Percentiles rank a stretch among this genome's conserved stretches.
phyloP scores from a whole-genome alignment of 2,329 filamentous ascomycete genomes.

The Teratosphaeria zuluensis region DNA sequence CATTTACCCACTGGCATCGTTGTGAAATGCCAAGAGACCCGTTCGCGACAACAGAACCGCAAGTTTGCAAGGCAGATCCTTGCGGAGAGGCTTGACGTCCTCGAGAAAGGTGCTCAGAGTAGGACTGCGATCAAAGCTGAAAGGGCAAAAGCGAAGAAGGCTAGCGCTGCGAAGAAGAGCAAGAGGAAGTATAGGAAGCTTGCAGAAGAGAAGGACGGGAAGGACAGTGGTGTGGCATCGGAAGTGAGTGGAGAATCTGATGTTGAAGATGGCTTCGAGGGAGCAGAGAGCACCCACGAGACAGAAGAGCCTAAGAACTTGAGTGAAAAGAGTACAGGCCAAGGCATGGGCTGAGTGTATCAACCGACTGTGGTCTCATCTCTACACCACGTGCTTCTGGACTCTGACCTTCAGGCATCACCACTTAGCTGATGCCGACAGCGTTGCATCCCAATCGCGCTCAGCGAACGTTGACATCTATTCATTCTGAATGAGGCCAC shows the following conservation, averaged over 20 bases:
- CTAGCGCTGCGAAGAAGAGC: constrained; percentile 71
- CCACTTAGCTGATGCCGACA: background rate
- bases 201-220: constrained; percentile 38
- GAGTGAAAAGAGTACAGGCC: background rate
- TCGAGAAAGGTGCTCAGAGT: constrained; percentile 61
- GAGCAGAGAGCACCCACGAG: background rate
- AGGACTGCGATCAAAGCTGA: constrained; percentile 55
- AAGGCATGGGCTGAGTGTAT: background rate
- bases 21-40: constrained; percentile 86
- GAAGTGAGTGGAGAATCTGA: background rate
- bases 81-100: constrained; percentile 65
- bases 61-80: constrained; percentile 72
- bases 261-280: background rate
- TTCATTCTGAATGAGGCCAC: background rate
- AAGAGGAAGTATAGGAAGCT: constrained; percentile 66
- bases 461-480: background rate
- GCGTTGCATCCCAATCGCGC: background rate
- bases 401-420: background rate
- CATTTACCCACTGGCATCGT: constrained; percentile 86
- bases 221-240: constrained; percentile 7
- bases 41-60: constrained; percentile 77
- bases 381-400: background rate
- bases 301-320: background rate
- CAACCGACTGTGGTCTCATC: background rate
- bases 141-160: constrained; percentile 57